These are phyloP conservation scores for Fusarium sp. DNA, from an alignment of 2,329 filamentous ascomycete species.

Conservation along the genomic window DNA sequence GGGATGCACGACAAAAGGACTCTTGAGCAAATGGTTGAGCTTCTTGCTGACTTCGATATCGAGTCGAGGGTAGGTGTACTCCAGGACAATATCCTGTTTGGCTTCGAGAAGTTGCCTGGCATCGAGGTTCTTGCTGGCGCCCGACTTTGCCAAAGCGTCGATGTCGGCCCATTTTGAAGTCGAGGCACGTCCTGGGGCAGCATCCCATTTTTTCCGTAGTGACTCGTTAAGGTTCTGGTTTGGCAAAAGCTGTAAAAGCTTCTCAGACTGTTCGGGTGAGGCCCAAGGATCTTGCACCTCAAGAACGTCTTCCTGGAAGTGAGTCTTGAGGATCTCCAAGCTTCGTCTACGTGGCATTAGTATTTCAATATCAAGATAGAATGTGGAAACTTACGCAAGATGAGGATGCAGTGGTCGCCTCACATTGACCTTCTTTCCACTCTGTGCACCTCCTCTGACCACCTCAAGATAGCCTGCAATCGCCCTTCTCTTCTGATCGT, in stretches of 20 bases:
- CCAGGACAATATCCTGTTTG: conserved; percentile 94
- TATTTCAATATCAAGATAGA: neutral
- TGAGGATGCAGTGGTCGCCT: conserved; percentile 91
- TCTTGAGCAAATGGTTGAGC: conserved; percentile 96
- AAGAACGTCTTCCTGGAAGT: conserved; percentile 87
- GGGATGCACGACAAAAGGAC: conserved; percentile 95
- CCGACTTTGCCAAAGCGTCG: conserved; percentile 82
- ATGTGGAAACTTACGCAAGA: conserved; percentile 67
- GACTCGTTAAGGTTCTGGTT: conserved; percentile 81
- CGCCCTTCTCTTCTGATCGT: conserved; percentile 85
- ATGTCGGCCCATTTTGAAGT: conserved; percentile 94
- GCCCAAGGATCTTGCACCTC: conserved; percentile 88
- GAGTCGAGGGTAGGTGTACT: conserved; percentile 97
- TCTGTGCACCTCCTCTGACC: conserved; percentile 85
- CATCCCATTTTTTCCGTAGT: conserved; percentile 90
- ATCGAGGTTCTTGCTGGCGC: conserved; percentile 78
- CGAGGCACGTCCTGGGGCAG: conserved; percentile 80
- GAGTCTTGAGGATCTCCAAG: conserved; percentile 82
- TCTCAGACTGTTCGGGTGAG: conserved; percentile 74
- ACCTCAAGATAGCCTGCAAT: conserved; percentile 92
- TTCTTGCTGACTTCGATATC: conserved; percentile 99
- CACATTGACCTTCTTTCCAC: conserved; percentile 87
- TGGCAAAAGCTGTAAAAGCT: conserved; percentile 85
- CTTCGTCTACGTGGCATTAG: conserved; percentile 69
- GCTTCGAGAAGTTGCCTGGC: conserved; percentile 80